Base-by-base conservation (phyloP, 139 green algal genomes). In the Cymbomonas tetramitiformis region DNA sequence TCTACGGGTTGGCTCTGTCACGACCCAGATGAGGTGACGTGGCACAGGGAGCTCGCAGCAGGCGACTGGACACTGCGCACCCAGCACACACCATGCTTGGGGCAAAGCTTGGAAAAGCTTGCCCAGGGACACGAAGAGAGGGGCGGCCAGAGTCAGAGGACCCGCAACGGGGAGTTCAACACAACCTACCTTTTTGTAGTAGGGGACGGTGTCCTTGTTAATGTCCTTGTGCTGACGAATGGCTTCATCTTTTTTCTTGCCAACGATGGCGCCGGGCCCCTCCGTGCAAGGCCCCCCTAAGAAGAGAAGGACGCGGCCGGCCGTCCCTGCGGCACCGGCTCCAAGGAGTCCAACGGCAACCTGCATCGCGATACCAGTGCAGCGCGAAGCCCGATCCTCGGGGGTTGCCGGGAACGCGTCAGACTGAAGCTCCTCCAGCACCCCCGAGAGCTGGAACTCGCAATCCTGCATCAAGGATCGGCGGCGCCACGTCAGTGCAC, bases 161-260 rank as follows among this genome's bases (percentile, higher is more conserved):
- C n/a, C n/a, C n/a, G n/a, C n/a, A n/a, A n/a, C n/a, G n/a, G n/a
- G n/a, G n/a, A n/a, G n/a, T n/a, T n/a, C n/a, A n/a, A n/a, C n/a
- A n/a, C n/a, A n/a, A n/a, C n/a, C n/a, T n/a, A n/a, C n/a, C n/a
- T 94, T 94, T 51, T 66, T 72, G 67, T 76, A 95, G 59, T 92
- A 83, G 3, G 79, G 79, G 15, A 81, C 87, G 6, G 69, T 65
- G 53, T 94, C 86, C 68, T 98, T 96, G 32, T 71, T 78, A 41
- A 98, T 69, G 73, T 98, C 88, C 64, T 86, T 85, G 52, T 88
- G 80, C 9, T 80, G 92, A 34, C 91, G 71, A 40, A 98, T 88
- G 48, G 86, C 74, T 61, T 97, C 80, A 1, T 62, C 55, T 25
- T 54, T 23, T 4, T 52, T 41, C 12, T 52, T 51, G 21, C 38